A percentile compares a stretch with the other conserved stretches of the same genome.
These are phyloP conservation scores for Hibiscus mutabilis DNA, from an alignment of 345 rosid genomes.

Conservation along the genomic window DNA sequence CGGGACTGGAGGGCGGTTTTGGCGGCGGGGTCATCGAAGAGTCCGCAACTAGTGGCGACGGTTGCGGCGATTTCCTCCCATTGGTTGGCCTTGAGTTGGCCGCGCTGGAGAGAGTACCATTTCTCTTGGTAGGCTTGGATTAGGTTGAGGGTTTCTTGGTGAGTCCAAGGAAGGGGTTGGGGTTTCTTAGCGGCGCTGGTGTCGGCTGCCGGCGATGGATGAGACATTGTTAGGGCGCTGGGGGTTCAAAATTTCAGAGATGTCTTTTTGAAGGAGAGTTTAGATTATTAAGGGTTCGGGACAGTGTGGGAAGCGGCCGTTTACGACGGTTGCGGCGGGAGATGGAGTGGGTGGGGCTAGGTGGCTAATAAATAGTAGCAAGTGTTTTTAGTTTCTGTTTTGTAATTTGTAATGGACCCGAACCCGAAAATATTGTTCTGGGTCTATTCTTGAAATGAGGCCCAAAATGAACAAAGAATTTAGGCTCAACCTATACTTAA, in stretches of 20 bases:
- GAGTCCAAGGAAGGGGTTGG: constrained; percentile 64
- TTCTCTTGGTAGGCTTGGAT: constrained; percentile 62
- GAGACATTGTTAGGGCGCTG: constrained; percentile 3
- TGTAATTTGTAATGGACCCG: neutral
- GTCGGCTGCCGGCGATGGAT: neutral
- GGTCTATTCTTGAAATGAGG: neutral
- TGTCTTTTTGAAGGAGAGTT: neutral
- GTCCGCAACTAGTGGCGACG: constrained; percentile 61
- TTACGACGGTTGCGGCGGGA: neutral
- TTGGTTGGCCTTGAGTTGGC: constrained; percentile 53
- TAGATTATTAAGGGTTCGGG: neutral
- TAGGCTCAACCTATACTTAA: neutral
- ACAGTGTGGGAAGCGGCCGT: neutral
- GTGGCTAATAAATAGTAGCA: neutral
- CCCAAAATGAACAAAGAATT: neutral
- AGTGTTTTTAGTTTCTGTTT: neutral
- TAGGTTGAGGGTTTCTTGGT: constrained; percentile 56
- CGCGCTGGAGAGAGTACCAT: constrained; percentile 61
- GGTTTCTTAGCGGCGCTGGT: constrained; percentile 27
- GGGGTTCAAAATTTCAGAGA: neutral
- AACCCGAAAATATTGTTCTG: neutral
- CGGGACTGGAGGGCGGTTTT: constrained; percentile 64
- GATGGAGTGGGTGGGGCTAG: neutral
- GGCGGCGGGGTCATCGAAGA: constrained; percentile 16
- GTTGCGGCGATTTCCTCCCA: constrained; percentile 72